Evolutionary conservation across 331 rosid genomes (phyloP), one percentile per base, ranked within the genome.

Genomic region (Quercus phellos): DNA sequence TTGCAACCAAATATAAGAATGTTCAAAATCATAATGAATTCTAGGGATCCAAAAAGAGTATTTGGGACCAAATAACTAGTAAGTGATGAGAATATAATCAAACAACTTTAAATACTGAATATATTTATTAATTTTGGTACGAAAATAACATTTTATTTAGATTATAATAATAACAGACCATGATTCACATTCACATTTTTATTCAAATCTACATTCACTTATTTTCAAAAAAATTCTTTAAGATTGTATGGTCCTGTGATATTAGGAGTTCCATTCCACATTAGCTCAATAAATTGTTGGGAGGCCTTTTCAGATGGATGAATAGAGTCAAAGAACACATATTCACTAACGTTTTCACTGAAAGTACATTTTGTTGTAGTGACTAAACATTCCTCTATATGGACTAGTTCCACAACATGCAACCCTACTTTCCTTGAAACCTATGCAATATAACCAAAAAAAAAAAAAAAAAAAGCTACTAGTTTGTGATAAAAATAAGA

Each of bases 321-420:
- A 21, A 5, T 10, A 19, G 34, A 55, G 55, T 73, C 77, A 73
- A 55, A 73, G 77, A 55, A 32, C n/a, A 73, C 66, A 32, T 53
- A 30, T 3, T 55, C 51, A 34, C 51, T 55, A 2, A 66, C 29
- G n/a, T 32, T 34, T 5, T 11, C 67, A 38, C 77, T 24, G 24
- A 24, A 24, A 24, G 24, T 24, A 24, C 24, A 24, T 24, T 24
- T 24, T 24, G 24, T 24, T 24, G 55, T 55, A 73, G 42, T 74
- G 73, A 17, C 17, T 51, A 2, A 5, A 14, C 12, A 61, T 34
- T 22, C 83, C 78, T 64, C 78, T 51, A 68, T 64, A 79, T 2
- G 74, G 74, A 6, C 83, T 78, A 24, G 17, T 30, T 58, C 83
- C 83, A 54, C 83, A 79, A 22, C 83, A 73, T 7, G 78, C 78